These are phyloP conservation scores for Saccharomycodes ludwigii DNA, from an alignment of 805 yeast genomes.

Conservation along the genomic window DNA sequence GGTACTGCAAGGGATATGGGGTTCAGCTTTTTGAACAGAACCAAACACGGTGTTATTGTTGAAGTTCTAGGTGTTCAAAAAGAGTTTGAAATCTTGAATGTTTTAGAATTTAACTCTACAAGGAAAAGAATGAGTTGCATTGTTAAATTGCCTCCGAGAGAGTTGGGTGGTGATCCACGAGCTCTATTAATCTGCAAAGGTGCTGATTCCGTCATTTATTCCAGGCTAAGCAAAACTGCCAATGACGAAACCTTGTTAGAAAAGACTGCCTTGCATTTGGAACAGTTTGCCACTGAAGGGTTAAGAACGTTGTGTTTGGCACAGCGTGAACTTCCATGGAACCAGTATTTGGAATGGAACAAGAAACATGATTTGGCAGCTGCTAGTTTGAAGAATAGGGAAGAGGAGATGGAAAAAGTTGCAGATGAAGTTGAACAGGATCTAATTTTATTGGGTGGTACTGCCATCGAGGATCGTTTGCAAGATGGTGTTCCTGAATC, in stretches of 20 bases:
- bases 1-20: constrained; percentile 74
- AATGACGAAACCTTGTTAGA: constrained; percentile 36
- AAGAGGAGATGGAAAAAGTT: constrained; percentile 58
- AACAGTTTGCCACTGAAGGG: constrained; percentile 74
- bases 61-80: constrained; percentile 58
- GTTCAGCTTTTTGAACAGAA: constrained; percentile 49
- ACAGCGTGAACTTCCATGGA: constrained; percentile 51
- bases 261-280: constrained; percentile 61
- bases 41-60: constrained; percentile 54
- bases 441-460: constrained; percentile 60
- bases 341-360: constrained; percentile 53
- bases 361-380: constrained; percentile 51
- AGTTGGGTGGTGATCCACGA: constrained; percentile 36
- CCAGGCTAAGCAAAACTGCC: constrained; percentile 36
- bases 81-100: constrained; percentile 60
- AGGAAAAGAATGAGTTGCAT: constrained; percentile 84
- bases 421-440: constrained; percentile 65
- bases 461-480: constrained; percentile 76
- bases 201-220: constrained; percentile 71
- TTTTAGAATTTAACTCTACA: constrained; percentile 69
- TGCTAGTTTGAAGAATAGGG: constrained; percentile 51
- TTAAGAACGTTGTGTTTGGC: constrained; percentile 74
- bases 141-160: constrained; percentile 46
- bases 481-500: constrained; percentile 85
- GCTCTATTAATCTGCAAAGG: constrained; percentile 71